Base-by-base conservation (phyloP, 768 basidiomycete genomes). In the Boletales sp. region DNA sequence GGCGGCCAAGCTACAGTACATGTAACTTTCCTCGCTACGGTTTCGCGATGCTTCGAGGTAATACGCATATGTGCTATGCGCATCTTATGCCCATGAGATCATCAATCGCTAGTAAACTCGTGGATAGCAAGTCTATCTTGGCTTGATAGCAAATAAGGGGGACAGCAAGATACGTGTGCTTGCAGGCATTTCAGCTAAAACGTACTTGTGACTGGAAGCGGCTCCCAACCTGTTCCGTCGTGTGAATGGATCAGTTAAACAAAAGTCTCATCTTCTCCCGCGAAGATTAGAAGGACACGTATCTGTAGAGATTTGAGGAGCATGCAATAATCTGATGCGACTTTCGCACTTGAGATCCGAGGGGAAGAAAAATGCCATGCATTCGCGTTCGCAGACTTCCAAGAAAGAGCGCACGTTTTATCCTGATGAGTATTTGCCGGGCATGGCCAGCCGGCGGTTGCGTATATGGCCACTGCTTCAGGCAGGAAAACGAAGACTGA, bases 21-120 rank as follows among this genome's bases (percentile, higher is more conserved):
- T 65, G 60, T 67, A 69, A 41, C 45, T 52, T 53, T 60, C 66
- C 50, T 48, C 50, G 38, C 52, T 51, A 45, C 43, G 45, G 12
- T 18, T 35, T 47, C 48, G 48, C 44, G 35, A 56, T 52, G 8
- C 47, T 29, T 35, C 51, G 45, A 34, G 51, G 44, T 47, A 40
- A 49, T 30, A 46, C 19, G 4, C 29, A 40, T 10, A 21, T 47
- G 52, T 48, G 18, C 46, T 48, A 46, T 24, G 19, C 34, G 27
- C 45, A 46, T 9, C 17, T 34, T 44, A 24, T 17, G 35, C 30
- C 41, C 15, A 34, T 46, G 49, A 56, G 45, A 48, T 57, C 53
- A 57, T 52, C 38, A 51, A 44, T 54, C 52, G 27, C 41, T 34
- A 32, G 41, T 5, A 39, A 46, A 36, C 34, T 51, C 17, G 15